Evolutionary conservation across 2,329 filamentous ascomycete species (phyloP).

Genomic region (Huntiella abstrusa): DNA sequence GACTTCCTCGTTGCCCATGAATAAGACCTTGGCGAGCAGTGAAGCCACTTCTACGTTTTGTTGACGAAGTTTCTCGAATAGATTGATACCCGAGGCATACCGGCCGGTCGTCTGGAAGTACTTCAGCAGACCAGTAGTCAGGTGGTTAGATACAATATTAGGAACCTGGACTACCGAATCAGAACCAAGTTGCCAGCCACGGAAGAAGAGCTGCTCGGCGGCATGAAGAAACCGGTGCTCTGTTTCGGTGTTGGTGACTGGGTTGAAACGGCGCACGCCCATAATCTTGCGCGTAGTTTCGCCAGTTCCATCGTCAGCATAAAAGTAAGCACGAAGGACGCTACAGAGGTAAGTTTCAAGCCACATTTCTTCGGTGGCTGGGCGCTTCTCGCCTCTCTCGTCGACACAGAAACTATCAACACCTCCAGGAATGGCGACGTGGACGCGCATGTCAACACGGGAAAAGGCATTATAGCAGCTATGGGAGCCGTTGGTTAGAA

Average conservation of each 20-base stretch:
- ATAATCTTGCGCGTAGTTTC: conserved; percentile 94
- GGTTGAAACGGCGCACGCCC: conserved; percentile 92
- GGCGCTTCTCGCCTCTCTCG: conserved; percentile 84
- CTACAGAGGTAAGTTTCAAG: conserved; percentile 94
- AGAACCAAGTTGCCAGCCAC: conserved; percentile 86
- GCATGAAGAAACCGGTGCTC: conserved; percentile 92
- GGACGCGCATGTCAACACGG: conserved; percentile 91
- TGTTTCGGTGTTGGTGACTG: conserved; percentile 92
- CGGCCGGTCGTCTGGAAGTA: conserved; percentile 93
- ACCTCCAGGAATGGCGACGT: conserved; percentile 89
- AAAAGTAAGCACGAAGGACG: conserved; percentile 83
- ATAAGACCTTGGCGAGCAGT: conserved; percentile 71
- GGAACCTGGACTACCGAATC: conserved; percentile 95
- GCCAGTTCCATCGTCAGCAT: conserved; percentile 86
- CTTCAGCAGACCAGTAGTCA: conserved; percentile 80
- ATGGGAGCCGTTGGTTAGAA: neutral
- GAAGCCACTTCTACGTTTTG: conserved; percentile 91
- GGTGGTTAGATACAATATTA: conserved; percentile 87
- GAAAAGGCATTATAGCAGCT: conserved; percentile 98
- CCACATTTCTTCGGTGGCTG: conserved; percentile 87
- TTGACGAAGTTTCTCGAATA: conserved; percentile 86
- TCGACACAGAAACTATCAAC: conserved; percentile 97
- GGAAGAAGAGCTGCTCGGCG: conserved; percentile 87
- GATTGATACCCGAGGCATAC: conserved; percentile 86
- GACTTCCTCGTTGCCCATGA: conserved; percentile 95